These are phyloP conservation scores for Camillea tinctor DNA, from an alignment of 2,329 filamentous ascomycete genomes.

Conservation along the genomic window DNA sequence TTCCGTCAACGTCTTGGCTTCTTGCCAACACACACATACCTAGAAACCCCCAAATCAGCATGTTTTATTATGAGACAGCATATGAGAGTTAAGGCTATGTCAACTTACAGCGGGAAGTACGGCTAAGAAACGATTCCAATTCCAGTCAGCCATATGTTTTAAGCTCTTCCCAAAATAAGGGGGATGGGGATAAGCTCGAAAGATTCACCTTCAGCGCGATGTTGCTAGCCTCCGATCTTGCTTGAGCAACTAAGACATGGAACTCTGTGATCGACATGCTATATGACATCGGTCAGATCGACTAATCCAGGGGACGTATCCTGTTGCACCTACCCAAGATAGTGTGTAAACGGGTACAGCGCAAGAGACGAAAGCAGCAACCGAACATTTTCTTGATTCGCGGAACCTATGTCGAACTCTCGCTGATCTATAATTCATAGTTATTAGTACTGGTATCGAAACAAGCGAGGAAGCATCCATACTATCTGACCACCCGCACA, in stretches of 20 bases:
- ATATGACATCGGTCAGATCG: slow-evolving; percentile 9
- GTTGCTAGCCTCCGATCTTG: slow-evolving; percentile 44
- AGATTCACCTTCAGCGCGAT: slow-evolving; percentile 53
- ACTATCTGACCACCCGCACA: slow-evolving; percentile 70
- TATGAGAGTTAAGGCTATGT: not conserved
- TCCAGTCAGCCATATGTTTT: not conserved
- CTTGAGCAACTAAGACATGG: slow-evolving; percentile 53
- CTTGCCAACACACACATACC: slow-evolving; percentile 62
- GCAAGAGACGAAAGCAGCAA: slow-evolving; percentile 54
- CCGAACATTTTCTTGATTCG: slow-evolving; percentile 55
- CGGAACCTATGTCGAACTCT: slow-evolving; percentile 51
- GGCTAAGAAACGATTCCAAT: slow-evolving; percentile 39
- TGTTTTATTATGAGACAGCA: not conserved
- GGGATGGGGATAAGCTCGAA: slow-evolving; percentile 1
- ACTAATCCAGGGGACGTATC: slow-evolving; percentile 1
- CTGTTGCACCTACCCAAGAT: slow-evolving; percentile 41
- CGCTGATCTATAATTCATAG: slow-evolving; percentile 42
- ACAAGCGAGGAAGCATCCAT: slow-evolving; percentile 25
- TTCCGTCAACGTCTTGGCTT: slow-evolving; percentile 43
- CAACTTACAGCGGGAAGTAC: slow-evolving; percentile 60
- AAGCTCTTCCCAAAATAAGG: not conserved
- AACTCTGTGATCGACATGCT: slow-evolving; percentile 60
- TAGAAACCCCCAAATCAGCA: slow-evolving; percentile 29
- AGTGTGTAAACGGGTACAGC: slow-evolving; percentile 55
- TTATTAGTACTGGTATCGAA: slow-evolving; percentile 14